Evolutionary conservation across 1,139 yeast species (phyloP), one percentile per base, ranked within the genome.

Genomic region (Diutina neorugosa): DNA sequence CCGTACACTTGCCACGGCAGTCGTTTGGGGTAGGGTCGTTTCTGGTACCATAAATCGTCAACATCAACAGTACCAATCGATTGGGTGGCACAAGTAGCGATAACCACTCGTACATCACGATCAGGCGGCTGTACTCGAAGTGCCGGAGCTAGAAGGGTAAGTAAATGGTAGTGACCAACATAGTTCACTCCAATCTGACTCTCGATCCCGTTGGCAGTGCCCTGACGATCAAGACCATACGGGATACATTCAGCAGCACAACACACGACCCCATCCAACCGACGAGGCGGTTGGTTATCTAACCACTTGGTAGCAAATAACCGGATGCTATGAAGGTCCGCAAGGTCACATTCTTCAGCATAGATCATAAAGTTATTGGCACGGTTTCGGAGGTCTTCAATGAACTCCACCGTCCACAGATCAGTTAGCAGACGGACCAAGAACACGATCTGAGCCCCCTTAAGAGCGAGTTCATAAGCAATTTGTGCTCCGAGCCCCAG

Each of bases 241-340:
- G 98, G 98, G 52, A 83, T 70, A 56, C 84, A 74, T 54, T 88
- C 91, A 11, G 89, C 93, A 1, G 97, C 97, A 68, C 91, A 82
- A 63, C 96, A 86, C 4, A 93, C 68, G 18, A 93, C 78, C 56
- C 95, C 96, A 65, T 93, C 98, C 54, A 93, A 71, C 55, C 98
- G 69, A 60, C 98, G 75, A 6, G 97, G 95, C 1, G 97, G 96
- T 44, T 82, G 73, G 63, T 87, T 90, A 66, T 93, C 96, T 56
- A 93, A 74, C 98, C 98, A 93, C 58, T 77, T 82, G 1, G 98
- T 91, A 34, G 96, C 97, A 71, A 93, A 93, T 64, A 83, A 82
- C 59, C 98, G 76, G n/a, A 93, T 76, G 6, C 91, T 82, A 63
- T 84, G 73, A 56, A 93, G 71, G 54, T 88, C 83, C 25, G 81